Base-by-base conservation (phyloP, 1,284 basidiomycete species). In the Pseudozyma tsukubaensis region DNA sequence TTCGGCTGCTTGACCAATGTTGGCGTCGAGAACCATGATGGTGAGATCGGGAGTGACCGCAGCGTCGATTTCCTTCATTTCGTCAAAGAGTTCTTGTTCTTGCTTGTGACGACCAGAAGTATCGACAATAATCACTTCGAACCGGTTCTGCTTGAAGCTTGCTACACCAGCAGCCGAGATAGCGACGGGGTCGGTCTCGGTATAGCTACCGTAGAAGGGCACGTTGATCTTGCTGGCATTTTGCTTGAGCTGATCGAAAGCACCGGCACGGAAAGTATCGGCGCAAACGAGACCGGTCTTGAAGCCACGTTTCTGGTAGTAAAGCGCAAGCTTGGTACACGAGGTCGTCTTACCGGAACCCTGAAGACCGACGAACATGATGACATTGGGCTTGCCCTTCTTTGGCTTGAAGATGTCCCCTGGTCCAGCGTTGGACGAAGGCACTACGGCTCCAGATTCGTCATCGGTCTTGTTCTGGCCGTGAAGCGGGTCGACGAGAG, bases 91-190 rank as follows among this genome's bases (percentile, higher is more conserved):
- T 85, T 99, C 97, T 21, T 91, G 91, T 86, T 99, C 97, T 86
- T 99, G 97, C 85, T 94, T 94, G 85, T 99, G 97, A 72, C 97
- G 89, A 60, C 97, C 97, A 32, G 93, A 95, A 0, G 97, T 99
- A 86, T 99, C 97, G 63, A 99, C 97, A 74, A 99, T 97, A 83
- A 99, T 97, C 49, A 99, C 92, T 74, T 99, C 97, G 83, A 99
- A 99, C 35, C 94, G 89, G 85, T 97, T 95, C 86, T 96, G 94
- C 86, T 96, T 94, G 88, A 99, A 99, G 85, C 97, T 97, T 16
- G 91, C 87, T 6, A 98, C 97, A 86, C 97, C 97, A 79, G 95
- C 91, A 1, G 92, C 91, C 8, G 97, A 95, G 81, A 97, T 98
- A 2, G 90, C 88, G 11, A 99, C 97, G 1, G 97, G 97, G 85